Base-by-base conservation (phyloP, 306 rosid genomes). In the Mimosa bimucronata region DNA sequence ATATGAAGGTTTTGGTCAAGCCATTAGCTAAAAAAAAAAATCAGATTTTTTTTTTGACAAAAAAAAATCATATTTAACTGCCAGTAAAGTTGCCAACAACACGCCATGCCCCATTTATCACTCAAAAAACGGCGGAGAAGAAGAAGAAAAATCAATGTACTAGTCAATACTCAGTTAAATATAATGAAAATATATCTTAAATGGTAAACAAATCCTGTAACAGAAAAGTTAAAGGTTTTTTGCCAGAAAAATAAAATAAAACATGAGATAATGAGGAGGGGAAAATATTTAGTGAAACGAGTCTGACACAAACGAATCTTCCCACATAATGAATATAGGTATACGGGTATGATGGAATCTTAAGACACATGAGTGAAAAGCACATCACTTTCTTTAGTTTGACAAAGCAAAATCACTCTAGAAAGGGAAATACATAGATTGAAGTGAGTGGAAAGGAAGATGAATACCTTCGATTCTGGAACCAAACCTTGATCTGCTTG, bases 401-500 rank as follows among this genome's bases (percentile, higher is more conserved):
- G 15, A 58, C 11, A 10, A 62, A 60, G 73, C 12, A 79, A 44
- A 62, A 12, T 65, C 6, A 80, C 53, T 45, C 15, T 1, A 4
- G 19, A 10, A n/a, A 18, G 44, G 13, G 23, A 53, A 41, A 3
- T 18, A 18, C n/a, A n/a, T n/a, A n/a, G n/a, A n/a, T n/a, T 16
- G 29, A 50, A 19, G 41, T 12, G 5, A 50, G n/a, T 10, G 2
- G 66, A 60, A 61, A 14, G 44, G 28, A 2, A 23, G 57, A n/a
- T n/a, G n/a, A 5, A 29, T 69, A 94, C 98, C 99, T 91, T 75
- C 99, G 86, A 76, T 95, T 95, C 73, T 95, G 99, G 74, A 95
- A 95, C 99, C 99, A 95, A 79, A 95, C 99, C 79, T 95, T 95
- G 96, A 95, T 90, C 97, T 95, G 99, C 73, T 91, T 95, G 9